Base-by-base conservation (phyloP, 805 yeast species). In the Hyphopichia homilentoma region DNA sequence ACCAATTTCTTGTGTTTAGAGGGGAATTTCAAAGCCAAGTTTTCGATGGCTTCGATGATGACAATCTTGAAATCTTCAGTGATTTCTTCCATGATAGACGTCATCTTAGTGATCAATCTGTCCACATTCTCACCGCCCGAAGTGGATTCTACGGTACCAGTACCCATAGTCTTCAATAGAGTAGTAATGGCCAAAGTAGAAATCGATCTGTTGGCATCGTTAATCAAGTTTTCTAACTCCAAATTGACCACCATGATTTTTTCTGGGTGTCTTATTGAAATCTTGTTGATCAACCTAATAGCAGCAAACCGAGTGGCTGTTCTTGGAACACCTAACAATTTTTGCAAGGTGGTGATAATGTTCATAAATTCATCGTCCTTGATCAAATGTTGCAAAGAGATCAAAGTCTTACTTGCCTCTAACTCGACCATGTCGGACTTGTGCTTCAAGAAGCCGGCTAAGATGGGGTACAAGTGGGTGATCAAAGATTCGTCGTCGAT, bases 131-230 rank as follows among this genome's bases (percentile, higher is more conserved):
- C 87, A 11, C 65, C 59, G 39, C 65, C 59, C n/a, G 48, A 40
- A 7, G 50, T 56, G 15, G 58, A 51, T 39, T 59, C 66, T 25
- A 61, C 41, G 17, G 69, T 57, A 32, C 71, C 70, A 40, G 86
- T 82, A 43, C 89, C 88, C 55, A 97, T 96, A 2, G 97, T 90
- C 65, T 90, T 93, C 59, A 93, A 76, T 52, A 93, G 70, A 2
- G 97, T 90, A 21, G 97, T 93, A 56, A 93, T 93, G 17, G 98
- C 97, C 61, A 87, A 90, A 11, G 98, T 93, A 9, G 97, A 90
- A 44, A 93, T 79, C 21, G 96, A 81, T 63, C 96, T 79, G 65
- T 86, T 88, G 16, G 89, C 57, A 59, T 90, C 97, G 54, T 82
- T 81, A 50, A 93, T 85, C 56, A 93, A 73, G 20, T 78, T 66